Percentiles rank a stretch among this genome's conserved stretches.
These are phyloP conservation scores for Prunus dulcis DNA, from an alignment of 306 rosid species.

Conservation along the genomic window DNA sequence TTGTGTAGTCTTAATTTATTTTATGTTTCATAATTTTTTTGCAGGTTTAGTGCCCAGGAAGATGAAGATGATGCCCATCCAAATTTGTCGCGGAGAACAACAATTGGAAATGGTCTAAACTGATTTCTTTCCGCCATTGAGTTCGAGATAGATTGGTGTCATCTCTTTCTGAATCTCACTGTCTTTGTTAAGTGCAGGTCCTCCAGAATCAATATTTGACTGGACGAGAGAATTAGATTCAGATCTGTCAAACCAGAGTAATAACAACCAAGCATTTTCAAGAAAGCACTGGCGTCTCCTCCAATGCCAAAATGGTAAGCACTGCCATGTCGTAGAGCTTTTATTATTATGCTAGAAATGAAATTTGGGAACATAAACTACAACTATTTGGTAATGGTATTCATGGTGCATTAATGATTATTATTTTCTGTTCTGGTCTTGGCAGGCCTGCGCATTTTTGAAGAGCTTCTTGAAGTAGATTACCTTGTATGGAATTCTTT, in stretches of 20 bases:
- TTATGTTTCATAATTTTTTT: not conserved
- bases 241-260: conserved; percentile 75
- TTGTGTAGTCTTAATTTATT: not conserved
- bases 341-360: conserved; percentile 19
- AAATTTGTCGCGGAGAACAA: conserved; percentile 75
- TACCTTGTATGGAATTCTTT: conserved; percentile 71
- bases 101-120: conserved; percentile 85
- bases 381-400: conserved; percentile 16
- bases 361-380: conserved; percentile 16
- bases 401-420: conserved; percentile 24
- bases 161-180: conserved; percentile 15
- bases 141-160: conserved; percentile 16
- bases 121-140: conserved; percentile 23
- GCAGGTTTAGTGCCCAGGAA: conserved; percentile 92
- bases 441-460: conserved; percentile 92
- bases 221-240: conserved; percentile 90
- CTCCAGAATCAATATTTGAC: conserved; percentile 79
- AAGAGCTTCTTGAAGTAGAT: conserved; percentile 95
- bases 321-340: conserved; percentile 6
- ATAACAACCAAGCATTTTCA: conserved; percentile 84
- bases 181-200: conserved; percentile 57
- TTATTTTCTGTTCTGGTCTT: conserved; percentile 13
- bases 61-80: conserved; percentile 89
- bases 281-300: conserved; percentile 97
- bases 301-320: conserved; percentile 83